These are phyloP conservation scores for Margaritispora aquatica DNA, from an alignment of 495 filamentous ascomycete genomes.

Conservation along the genomic window DNA sequence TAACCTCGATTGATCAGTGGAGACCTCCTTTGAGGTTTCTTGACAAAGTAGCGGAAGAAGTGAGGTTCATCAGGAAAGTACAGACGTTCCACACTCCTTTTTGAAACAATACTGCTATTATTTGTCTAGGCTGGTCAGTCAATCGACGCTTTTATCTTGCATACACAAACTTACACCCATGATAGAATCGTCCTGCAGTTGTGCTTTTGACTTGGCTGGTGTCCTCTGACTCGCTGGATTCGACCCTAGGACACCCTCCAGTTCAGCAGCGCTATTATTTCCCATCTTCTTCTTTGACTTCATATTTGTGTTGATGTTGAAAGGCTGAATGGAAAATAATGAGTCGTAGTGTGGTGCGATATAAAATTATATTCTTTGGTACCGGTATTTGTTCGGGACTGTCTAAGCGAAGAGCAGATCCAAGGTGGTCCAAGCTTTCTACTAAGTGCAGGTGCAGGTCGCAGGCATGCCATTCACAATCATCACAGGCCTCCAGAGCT, in stretches of 20 bases:
- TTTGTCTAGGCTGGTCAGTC: too few relatives aligned
- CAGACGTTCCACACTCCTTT: constrained; percentile 78
- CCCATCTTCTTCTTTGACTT: background rate
- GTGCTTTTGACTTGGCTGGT: constrained; percentile 21
- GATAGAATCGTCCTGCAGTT: constrained; percentile 55
- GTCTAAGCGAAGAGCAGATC: background rate
- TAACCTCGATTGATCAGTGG: constrained; percentile 70
- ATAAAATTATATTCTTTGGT: too few relatives aligned
- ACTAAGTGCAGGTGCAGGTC: background rate
- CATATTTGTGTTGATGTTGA: too few relatives aligned
- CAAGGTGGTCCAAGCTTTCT: background rate
- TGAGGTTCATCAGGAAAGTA: constrained; percentile 69
- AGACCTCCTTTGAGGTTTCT: constrained; percentile 70
- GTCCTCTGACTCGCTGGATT: constrained; percentile 15
- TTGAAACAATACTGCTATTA: constrained; percentile 83
- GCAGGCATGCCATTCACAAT: background rate
- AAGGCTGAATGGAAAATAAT: too few relatives aligned
- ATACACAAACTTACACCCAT: constrained; percentile 69
- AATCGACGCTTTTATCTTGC: background rate
- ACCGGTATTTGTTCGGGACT: background rate
- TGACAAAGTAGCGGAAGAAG: constrained; percentile 83
- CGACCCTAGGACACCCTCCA: background rate
- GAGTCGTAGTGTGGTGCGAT: too few relatives aligned
- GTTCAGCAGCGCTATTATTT: background rate
- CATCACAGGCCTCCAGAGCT: background rate